A percentile compares a stretch with the other conserved stretches of the same genome.
Conservation (phyloP, 805 yeast species). For the Saccharomycopsis javanensis region DNA sequence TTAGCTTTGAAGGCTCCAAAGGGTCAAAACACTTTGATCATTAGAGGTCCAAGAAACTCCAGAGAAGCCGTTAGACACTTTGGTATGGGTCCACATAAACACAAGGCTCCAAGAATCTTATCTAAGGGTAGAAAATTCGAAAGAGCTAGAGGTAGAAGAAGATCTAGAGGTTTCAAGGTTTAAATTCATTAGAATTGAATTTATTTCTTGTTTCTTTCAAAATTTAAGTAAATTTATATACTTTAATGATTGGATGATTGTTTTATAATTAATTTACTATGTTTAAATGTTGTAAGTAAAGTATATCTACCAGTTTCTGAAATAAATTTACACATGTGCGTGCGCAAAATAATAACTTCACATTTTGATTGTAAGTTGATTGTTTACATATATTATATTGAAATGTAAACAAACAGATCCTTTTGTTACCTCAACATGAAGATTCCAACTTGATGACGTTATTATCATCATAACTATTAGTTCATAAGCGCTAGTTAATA, state of each 20-base stretch:
- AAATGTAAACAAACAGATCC: background rate
- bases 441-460: too few relatives aligned
- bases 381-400: background rate
- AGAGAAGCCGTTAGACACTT: slow-evolving; percentile 99
- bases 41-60: slow-evolving; percentile 98
- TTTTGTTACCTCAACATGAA: too few relatives aligned
- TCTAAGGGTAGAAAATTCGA: slow-evolving; percentile 99
- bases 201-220: background rate
- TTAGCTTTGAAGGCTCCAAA: slow-evolving; percentile 98
- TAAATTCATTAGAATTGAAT: slow-evolving; percentile 33
- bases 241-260: background rate
- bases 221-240: background rate
- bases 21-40: slow-evolving; percentile 95
- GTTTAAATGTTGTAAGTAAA: background rate
- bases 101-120: slow-evolving; percentile 96
- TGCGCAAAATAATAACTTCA: background rate
- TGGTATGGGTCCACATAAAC: slow-evolving; percentile 99
- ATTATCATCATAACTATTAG: background rate
- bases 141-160: slow-evolving; percentile 99
- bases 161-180: slow-evolving; percentile 99
- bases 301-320: too few relatives aligned
- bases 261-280: slow-evolving; percentile 1
- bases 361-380: background rate
- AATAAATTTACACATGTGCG: background rate
- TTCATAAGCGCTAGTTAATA: background rate